Evolutionary conservation across 331 rosid species (phyloP).

Genomic region (Rosa hybrid): DNA sequence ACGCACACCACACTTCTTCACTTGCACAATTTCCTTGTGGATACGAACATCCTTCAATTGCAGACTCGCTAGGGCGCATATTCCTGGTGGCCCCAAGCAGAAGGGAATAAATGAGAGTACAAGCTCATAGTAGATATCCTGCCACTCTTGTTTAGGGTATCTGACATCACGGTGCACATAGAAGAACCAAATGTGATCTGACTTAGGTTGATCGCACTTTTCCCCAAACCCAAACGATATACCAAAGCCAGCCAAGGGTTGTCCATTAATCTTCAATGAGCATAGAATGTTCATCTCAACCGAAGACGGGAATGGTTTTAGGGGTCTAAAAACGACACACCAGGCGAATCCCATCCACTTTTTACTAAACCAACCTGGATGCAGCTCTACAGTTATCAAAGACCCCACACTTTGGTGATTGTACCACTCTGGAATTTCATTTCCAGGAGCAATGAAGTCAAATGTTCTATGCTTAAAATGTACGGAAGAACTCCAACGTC

Average conservation of each 20-base stretch:
- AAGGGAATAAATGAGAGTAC: too few relatives aligned
- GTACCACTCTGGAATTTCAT: constrained; percentile 2
- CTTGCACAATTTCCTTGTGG: too few relatives aligned
- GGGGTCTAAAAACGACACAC: background rate
- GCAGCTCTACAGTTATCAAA: background rate
- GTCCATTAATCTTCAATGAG: background rate
- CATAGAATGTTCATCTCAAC: rapidly evolving
- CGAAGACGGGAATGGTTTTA: background rate
- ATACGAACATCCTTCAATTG: too few relatives aligned
- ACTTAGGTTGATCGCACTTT: background rate
- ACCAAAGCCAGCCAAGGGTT: rapidly evolving
- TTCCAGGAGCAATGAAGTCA: background rate
- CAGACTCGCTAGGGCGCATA: too few relatives aligned
- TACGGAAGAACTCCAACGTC: too few relatives aligned
- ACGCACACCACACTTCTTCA: too few relatives aligned
- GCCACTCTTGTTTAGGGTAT: background rate
- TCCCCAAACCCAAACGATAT: background rate
- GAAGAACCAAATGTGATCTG: background rate
- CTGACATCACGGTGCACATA: background rate
- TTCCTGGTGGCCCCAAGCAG: too few relatives aligned
- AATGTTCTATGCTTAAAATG: too few relatives aligned
- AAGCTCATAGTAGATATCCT: background rate
- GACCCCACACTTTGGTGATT: background rate
- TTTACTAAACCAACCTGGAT: background rate
- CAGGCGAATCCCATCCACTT: background rate